Conservation (phyloP, 345 rosid genomes). For the Melaleuca quinquenervia region DNA sequence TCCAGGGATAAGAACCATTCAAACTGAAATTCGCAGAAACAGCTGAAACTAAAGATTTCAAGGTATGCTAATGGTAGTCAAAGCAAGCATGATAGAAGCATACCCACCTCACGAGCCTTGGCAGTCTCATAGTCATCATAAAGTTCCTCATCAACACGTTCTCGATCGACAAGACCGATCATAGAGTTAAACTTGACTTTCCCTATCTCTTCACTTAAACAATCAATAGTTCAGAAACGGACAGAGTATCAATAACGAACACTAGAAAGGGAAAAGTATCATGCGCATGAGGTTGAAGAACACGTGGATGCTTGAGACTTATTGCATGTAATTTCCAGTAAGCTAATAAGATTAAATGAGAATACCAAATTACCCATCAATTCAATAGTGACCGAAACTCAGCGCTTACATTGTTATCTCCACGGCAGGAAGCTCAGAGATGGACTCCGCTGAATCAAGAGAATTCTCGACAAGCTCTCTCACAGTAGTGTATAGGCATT, state of each 20-base stretch:
- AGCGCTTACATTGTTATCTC: constrained; percentile 72
- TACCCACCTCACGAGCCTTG: constrained; percentile 85
- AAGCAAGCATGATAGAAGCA: neutral
- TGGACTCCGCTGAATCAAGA: constrained; percentile 89
- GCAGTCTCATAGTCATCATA: constrained; percentile 90
- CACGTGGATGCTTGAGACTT: neutral
- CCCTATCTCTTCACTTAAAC: constrained; percentile 74
- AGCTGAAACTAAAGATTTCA: neutral
- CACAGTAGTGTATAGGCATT: constrained; percentile 78
- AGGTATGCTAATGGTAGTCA: too few species aligned
- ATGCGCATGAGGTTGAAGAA: neutral
- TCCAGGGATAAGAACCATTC: neutral
- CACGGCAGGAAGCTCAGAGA: constrained; percentile 79
- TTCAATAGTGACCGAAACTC: neutral
- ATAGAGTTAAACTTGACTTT: constrained; percentile 81
- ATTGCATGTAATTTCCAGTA: neutral
- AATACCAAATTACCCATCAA: neutral
- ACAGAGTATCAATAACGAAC: neutral
- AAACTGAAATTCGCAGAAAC: neutral
- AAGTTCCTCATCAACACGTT: constrained; percentile 68
- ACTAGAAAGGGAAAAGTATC: neutral
- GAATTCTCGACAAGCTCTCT: constrained; percentile 93
- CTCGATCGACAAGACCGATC: constrained; percentile 89
- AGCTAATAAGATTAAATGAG: neutral
- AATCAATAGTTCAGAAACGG: neutral